Conservation (phyloP, 2,329 filamentous ascomycete genomes). For the Trichocomaceae sp. region DNA sequence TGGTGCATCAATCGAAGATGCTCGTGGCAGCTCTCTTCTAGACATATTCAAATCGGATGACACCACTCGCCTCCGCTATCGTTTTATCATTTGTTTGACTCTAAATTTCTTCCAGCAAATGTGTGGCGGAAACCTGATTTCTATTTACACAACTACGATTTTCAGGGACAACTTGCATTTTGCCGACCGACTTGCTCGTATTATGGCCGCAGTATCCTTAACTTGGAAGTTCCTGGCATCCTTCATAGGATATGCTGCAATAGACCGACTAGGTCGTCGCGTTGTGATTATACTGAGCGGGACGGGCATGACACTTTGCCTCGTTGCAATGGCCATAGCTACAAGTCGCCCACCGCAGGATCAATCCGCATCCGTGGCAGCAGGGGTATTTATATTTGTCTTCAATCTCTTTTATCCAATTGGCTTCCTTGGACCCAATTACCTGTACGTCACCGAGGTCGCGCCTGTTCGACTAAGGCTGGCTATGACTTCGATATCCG, state of each 20-base stretch:
- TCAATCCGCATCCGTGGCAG: not conserved
- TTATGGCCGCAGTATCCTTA: constrained; percentile 44
- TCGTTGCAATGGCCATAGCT: constrained; percentile 33
- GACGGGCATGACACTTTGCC: constrained; percentile 48
- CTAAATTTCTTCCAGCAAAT: constrained; percentile 33
- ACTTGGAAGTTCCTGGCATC: constrained; percentile 53
- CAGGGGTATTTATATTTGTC: no score
- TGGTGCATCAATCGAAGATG: constrained; percentile 12
- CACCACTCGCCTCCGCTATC: constrained; percentile 21
- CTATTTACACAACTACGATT: constrained; percentile 27
- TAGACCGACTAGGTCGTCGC: constrained; percentile 46
- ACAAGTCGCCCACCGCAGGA: not conserved
- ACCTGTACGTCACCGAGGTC: no score
- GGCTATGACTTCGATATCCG: no score
- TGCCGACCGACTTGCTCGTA: constrained; percentile 10
- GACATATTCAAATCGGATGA: constrained; percentile 28
- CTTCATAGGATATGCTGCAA: constrained; percentile 45
- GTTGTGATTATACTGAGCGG: constrained; percentile 49
- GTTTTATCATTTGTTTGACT: constrained; percentile 28
- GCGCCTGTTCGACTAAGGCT: no score
- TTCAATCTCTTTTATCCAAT: no score
- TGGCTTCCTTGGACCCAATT: no score
- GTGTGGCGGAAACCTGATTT: constrained; percentile 31
- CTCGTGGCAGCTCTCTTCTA: constrained; percentile 37
- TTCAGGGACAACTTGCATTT: constrained; percentile 30